Evolutionary conservation across 2,329 filamentous ascomycete species (phyloP), one percentile per base, ranked within the genome.

Genomic region (Apiospora pterosperma): DNA sequence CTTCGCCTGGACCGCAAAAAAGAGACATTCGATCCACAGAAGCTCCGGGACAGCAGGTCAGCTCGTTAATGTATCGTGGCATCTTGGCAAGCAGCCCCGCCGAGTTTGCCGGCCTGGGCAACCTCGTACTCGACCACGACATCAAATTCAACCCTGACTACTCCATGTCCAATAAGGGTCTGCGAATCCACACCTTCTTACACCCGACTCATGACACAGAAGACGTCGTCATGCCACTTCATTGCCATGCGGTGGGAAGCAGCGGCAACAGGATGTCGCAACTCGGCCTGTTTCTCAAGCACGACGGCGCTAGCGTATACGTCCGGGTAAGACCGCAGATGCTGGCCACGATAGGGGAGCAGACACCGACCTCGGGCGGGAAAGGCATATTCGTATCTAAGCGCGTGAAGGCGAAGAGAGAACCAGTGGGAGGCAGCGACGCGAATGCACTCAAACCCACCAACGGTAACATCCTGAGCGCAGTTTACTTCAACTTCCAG

Each of bases 31-130:
- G 28, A 11, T 14, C 48, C 1, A 19, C 12, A 19, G 10, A 10
- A 10, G 10, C 38, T 61, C 25, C 66, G 23, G 66, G 73, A 11
- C 66, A 74, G 11, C 72, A 75, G 52, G 67, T 73, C 23, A 72
- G 71, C 36, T 72, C 76, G 19, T 63, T 72, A 25, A n/a, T 36
- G 16, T 61, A 60, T 21, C 48, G 58, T 12, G 44, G 42, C 25
- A 44, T 61, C 25, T 36, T 64, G 28, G 61, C 59, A 2, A 23
- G 36, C 52, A 38, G 23, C 39, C n/a, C 21, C 16, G 34, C 23
- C 48, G 16, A 38, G 39, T 41, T 64, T n/a, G 41, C 60, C 4
- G 48, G 48, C 23, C 25, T 34, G 25, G 48, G 48, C 6, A 34
- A 58, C 21, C 48, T 58, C 6, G 48, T 34, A 4, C 31, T 58